Base-by-base conservation (phyloP, 2,329 filamentous ascomycete genomes). In the Arthroderma uncinatum region DNA sequence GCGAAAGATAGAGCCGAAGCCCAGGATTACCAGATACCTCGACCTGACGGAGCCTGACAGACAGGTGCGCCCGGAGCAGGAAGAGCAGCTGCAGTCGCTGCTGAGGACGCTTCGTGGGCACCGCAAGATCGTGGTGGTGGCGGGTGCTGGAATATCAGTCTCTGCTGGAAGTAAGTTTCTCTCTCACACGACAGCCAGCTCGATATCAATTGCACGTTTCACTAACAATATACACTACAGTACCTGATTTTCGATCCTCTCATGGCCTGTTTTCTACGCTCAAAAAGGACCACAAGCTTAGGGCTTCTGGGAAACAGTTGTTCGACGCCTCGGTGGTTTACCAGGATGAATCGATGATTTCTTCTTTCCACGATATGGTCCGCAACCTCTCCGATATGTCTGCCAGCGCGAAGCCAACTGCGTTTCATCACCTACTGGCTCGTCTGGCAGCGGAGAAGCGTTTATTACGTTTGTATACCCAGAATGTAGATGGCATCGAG, bases 401-500 rank as follows among this genome's bases (percentile, higher is more conserved):
- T 21, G 83, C 84, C 64, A 79, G 79, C 54, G 91, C 92, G 56
- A 74, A 84, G 62, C 90, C 93, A 10, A 96, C 93, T 0, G 78
- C 83, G 1, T 98, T 98, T 68, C 93, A 98, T 75, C 88, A 96
- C 68, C 81, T 98, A 71, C 80, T 98, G 44, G 93, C 93, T 52
- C 92, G 90, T 2, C 78, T 98, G 21, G 89, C 92, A 2, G 81
- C 87, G 58, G 90, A 97, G 72, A 88, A 86, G 44, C 87, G 93
- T 19, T 75, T 98, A 23, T 77, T 96, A 68, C 87, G 93, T 44
- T 79, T 98, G 5, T 98, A 98, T 71, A 92, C 89, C 2, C 93
- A 98, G 68, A 98, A 98, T 64, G 92, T 98, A 34, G 93, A 98
- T 73, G 89, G 91, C 58, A 87, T 98, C 62, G 93, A 98, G 65